Evolutionary conservation across 2,329 filamentous ascomycete species (phyloP).

Genomic region (Dactylellina drechsleri): DNA sequence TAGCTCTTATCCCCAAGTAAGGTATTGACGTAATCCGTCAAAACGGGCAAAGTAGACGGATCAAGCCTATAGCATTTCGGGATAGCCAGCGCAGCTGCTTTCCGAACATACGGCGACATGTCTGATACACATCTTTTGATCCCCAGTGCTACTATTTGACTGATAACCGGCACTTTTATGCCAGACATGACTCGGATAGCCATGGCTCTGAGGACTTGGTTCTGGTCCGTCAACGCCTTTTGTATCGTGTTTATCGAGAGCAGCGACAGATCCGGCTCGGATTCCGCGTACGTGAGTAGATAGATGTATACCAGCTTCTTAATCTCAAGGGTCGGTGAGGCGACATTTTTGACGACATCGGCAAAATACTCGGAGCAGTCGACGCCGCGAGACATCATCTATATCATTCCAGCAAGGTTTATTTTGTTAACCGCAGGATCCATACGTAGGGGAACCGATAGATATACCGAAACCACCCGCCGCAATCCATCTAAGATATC

Average conservation of each 20-base stretch:
- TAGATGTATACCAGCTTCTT: constrained; percentile 99
- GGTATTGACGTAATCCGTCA: constrained; percentile 81
- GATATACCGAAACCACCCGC: constrained; percentile 81
- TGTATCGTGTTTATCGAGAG: constrained; percentile 99
- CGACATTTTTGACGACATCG: constrained; percentile 97
- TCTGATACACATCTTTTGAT: constrained; percentile 94
- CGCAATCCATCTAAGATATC: constrained; percentile 92
- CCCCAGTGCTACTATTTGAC: constrained; percentile 92
- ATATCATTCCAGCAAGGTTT: not conserved
- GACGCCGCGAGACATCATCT: constrained; percentile 96
- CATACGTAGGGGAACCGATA: not conserved
- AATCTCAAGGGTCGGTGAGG: constrained; percentile 90
- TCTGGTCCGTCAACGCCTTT: constrained; percentile 92
- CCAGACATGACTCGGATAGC: constrained; percentile 96
- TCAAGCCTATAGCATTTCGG: constrained; percentile 96
- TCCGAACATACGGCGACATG: constrained; percentile 93
- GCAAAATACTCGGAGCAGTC: constrained; percentile 93
- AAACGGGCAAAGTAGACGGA: constrained; percentile 81
- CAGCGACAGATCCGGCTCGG: constrained; percentile 92
- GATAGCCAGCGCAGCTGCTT: constrained; percentile 90
- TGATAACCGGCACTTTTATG: constrained; percentile 96
- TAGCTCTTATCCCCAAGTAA: constrained; percentile 92
- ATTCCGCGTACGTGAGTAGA: constrained; percentile 93
- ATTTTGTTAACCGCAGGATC: not conserved
- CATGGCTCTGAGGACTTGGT: constrained; percentile 88